These are phyloP conservation scores for Phytophthora gonapodyides DNA, from an alignment of 352 stramenopile genomes.

Conservation along the genomic window DNA sequence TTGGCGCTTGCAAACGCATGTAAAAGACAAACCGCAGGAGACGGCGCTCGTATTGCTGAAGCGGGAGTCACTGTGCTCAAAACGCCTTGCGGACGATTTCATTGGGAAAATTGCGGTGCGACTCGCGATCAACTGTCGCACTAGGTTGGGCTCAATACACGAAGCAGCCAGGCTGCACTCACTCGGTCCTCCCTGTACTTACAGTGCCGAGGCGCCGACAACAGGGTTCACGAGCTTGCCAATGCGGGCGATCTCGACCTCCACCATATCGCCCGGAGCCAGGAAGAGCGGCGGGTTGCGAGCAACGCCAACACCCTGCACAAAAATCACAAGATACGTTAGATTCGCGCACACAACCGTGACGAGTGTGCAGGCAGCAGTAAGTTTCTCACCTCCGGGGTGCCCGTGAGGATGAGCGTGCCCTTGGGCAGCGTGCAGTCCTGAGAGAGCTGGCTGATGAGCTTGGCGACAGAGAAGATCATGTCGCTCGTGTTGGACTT, in stretches of 20 bases:
- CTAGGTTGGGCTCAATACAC: conserved; percentile 1
- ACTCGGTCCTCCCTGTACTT: conserved; percentile 12
- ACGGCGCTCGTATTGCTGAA: conserved; percentile 21
- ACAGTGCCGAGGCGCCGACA: conserved; percentile 67
- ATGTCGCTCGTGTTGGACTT: conserved; percentile 90
- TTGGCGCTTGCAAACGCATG: conserved; percentile 2
- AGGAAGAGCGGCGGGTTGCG: conserved; percentile 87
- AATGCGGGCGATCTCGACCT: conserved; percentile 92
- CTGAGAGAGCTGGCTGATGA: conserved; percentile 91
- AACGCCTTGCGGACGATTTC: conserved; percentile 18
- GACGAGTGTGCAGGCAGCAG: not conserved
- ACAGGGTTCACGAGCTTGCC: conserved; percentile 89
- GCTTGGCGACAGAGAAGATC: conserved; percentile 89
- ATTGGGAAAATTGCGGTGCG: conserved; percentile 10
- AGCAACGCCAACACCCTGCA: conserved; percentile 85
- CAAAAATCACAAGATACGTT: conserved; percentile 9
- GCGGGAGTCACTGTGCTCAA: conserved; percentile 17
- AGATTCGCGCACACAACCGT: not conserved
- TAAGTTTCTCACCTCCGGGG: conserved; percentile 66
- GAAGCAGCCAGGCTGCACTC: no score
- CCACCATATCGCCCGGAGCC: conserved; percentile 86
- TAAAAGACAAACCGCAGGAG: conserved; percentile 21
- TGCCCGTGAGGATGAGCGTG: conserved; percentile 91
- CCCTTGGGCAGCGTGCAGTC: conserved; percentile 88
- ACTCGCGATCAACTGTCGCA: not conserved